Evolutionary conservation across 306 rosid species (phyloP).

Genomic region (Aeschynomene evenia): DNA sequence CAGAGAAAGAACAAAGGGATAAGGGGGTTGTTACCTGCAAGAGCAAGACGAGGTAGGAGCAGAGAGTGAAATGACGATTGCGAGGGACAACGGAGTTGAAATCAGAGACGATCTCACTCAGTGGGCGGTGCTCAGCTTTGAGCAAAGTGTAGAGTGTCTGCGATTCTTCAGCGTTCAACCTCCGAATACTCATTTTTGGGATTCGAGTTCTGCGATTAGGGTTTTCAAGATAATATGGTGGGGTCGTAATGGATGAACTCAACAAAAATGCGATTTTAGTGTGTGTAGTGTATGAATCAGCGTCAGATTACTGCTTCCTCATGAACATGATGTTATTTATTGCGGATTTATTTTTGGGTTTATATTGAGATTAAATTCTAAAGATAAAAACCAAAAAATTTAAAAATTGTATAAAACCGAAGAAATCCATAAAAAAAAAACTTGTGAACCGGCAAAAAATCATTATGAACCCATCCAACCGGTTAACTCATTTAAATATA

Average conservation of each 20-base stretch:
- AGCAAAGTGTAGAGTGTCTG: conserved; percentile 49
- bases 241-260: not conserved
- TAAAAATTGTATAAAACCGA: too few species aligned
- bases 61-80: conserved; percentile 59
- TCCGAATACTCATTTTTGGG: conserved; percentile 41
- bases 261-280: not conserved
- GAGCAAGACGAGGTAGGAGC: conserved; percentile 66
- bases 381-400: too few species aligned
- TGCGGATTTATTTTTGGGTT: too few species aligned
- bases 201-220: conserved; percentile 5
- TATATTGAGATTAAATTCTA: too few species aligned
- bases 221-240: conserved; percentile 31
- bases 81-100: conserved; percentile 54
- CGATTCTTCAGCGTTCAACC: conserved; percentile 63
- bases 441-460: too few species aligned
- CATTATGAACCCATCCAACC: too few species aligned
- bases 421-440: too few species aligned
- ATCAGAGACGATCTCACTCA: conserved; percentile 61
- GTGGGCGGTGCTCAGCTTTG: conserved; percentile 58
- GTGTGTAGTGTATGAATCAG: not conserved
- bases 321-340: not conserved
- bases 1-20: not conserved
- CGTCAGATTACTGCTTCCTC: not conserved
- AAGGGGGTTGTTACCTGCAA: conserved; percentile 48
- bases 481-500: too few species aligned